Conservation (phyloP, 441 rosid species). For the Populus trichocarpa region DNA sequence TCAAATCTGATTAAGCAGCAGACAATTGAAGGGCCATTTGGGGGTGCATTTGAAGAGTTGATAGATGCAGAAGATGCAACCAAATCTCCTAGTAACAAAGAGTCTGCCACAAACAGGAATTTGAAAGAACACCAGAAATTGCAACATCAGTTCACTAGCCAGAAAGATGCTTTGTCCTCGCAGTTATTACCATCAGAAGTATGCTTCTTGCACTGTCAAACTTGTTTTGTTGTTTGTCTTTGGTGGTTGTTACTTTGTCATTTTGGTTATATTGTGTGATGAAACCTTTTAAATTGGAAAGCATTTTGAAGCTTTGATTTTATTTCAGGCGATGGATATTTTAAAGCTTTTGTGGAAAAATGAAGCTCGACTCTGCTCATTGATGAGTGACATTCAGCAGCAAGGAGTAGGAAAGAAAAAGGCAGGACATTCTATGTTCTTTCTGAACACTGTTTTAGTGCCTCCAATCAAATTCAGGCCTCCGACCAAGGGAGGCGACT, state of each 20-base stretch:
- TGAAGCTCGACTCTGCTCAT: slow-evolving; percentile 74
- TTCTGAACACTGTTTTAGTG: slow-evolving; percentile 72
- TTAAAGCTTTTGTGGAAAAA: slow-evolving; percentile 76
- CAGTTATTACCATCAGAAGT: slow-evolving; percentile 81
- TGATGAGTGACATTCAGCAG: slow-evolving; percentile 76
- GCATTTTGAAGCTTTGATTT: slow-evolving; percentile 2
- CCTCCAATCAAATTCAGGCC: slow-evolving; percentile 94
- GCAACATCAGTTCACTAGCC: slow-evolving; percentile 35
- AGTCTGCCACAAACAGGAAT: slow-evolving; percentile 27
- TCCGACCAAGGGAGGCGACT: slow-evolving; percentile 82
- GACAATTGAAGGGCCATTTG: slow-evolving; percentile 33
- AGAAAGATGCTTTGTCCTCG: slow-evolving; percentile 31
- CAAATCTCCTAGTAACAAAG: slow-evolving; percentile 29
- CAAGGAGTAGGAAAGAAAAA: slow-evolving; percentile 43
- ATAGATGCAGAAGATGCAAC: slow-evolving; percentile 35
- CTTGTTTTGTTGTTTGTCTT: neutral
- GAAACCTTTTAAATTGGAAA: neutral
- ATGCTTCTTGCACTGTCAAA: slow-evolving; percentile 20
- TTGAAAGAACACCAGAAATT: slow-evolving; percentile 22
- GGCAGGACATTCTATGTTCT: slow-evolving; percentile 63
- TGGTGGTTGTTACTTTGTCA: neutral
- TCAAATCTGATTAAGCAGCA: slow-evolving; percentile 50
- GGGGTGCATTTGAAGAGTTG: slow-evolving; percentile 32
- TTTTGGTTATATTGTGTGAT: neutral
- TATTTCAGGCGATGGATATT: slow-evolving; percentile 58